A percentile compares a stretch with the other conserved stretches of the same genome.
Evolutionary conservation across 805 yeast genomes (phyloP).

Genomic region (Lipomyces yamadae): DNA sequence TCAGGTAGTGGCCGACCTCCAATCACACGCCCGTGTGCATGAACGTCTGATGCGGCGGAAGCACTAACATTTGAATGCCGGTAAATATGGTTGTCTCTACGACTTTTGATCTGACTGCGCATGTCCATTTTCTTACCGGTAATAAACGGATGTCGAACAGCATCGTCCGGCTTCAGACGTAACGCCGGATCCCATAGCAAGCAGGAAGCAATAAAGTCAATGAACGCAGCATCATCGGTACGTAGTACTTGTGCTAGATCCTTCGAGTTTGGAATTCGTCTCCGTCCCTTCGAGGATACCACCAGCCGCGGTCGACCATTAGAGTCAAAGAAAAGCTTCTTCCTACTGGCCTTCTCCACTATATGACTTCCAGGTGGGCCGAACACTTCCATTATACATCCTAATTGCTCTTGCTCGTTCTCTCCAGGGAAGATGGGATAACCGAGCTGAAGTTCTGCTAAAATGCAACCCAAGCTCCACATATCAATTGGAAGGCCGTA

Average conservation of each 20-base stretch:
- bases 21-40: neutral
- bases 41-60: neutral
- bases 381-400: slow-evolving; percentile 84
- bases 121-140: slow-evolving; percentile 36
- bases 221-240: slow-evolving; percentile 40
- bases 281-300: slow-evolving; percentile 39
- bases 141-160: slow-evolving; percentile 48
- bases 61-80: neutral
- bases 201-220: slow-evolving; percentile 60
- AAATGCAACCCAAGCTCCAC: slow-evolving; percentile 97
- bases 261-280: slow-evolving; percentile 40
- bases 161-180: slow-evolving; percentile 48
- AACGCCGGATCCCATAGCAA: slow-evolving; percentile 73
- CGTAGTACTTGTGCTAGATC: slow-evolving; percentile 40
- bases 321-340: slow-evolving; percentile 48
- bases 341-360: slow-evolving; percentile 45
- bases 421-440: slow-evolving; percentile 95
- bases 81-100: neutral
- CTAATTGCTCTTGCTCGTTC: slow-evolving; percentile 82
- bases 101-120: neutral
- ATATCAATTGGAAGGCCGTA: slow-evolving; percentile 92
- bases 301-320: slow-evolving; percentile 44
- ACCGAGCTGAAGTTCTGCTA: slow-evolving; percentile 92
- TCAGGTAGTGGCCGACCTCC: slow-evolving; percentile 2
- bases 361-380: slow-evolving; percentile 76